These are phyloP conservation scores for Amphichorda felina DNA, from an alignment of 2,329 filamentous ascomycete species.

Conservation along the genomic window DNA sequence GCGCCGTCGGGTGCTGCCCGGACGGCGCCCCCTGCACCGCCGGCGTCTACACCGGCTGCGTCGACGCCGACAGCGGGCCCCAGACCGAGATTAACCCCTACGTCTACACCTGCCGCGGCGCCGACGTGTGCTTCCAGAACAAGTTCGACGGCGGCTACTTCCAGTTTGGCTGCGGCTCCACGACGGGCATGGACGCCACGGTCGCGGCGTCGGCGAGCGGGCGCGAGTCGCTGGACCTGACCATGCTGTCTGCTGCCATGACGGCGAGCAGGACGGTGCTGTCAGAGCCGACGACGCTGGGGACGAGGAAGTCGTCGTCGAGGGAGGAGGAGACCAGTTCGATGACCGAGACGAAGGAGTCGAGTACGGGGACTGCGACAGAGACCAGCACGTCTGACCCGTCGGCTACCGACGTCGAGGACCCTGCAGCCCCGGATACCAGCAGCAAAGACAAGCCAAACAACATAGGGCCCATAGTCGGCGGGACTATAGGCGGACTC, in stretches of 20 bases:
- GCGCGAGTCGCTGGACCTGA: conserved; percentile 18
- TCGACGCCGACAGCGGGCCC: conserved; percentile 36
- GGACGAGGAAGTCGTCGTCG: conserved; percentile 6
- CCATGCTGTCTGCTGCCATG: conserved; percentile 25
- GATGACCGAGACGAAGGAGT: not conserved
- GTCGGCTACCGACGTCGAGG: conserved; percentile 4
- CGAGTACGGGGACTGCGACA: not conserved
- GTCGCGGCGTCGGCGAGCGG: conserved; percentile 35
- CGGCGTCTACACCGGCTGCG: conserved; percentile 46
- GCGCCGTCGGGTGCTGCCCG: conserved; percentile 45
- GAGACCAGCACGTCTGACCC: not conserved
- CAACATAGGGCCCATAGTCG: conserved; percentile 38
- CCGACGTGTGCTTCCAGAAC: conserved; percentile 42
- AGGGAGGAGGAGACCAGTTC: not conserved
- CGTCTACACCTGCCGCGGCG: conserved; percentile 40
- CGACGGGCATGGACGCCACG: conserved; percentile 32
- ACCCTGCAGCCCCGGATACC: conserved; percentile 14
- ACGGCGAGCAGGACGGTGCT: conserved; percentile 26
- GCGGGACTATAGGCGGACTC: conserved; percentile 39
- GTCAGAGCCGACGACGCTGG: conserved; percentile 27
- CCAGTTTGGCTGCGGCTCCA: conserved; percentile 44
- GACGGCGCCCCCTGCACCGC: conserved; percentile 35
- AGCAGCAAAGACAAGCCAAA: conserved; percentile 10
- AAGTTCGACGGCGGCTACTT: conserved; percentile 40
- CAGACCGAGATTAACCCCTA: conserved; percentile 43